Evolutionary conservation across 1,139 yeast genomes (phyloP).

Genomic region (Diutina catenulata): DNA sequence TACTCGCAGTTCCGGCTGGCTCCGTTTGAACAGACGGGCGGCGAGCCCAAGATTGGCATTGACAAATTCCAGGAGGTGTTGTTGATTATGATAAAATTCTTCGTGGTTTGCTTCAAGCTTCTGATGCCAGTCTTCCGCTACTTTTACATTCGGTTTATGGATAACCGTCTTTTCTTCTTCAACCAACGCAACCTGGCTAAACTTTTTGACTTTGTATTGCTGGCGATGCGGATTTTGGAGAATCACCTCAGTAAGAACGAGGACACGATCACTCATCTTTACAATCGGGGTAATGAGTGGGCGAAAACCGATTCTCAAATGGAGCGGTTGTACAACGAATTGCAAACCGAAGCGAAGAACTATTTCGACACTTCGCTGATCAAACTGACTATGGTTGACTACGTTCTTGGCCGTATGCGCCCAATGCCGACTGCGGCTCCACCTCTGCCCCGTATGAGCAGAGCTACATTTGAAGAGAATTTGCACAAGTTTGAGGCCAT

Average conservation of each 20-base stretch:
- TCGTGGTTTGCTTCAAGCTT: background rate
- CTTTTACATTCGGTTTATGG: background rate
- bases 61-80: slow-evolving; percentile 1
- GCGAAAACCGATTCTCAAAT: background rate
- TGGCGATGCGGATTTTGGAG: background rate
- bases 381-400: background rate
- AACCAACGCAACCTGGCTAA: background rate
- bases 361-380: background rate
- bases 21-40: background rate
- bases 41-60: background rate
- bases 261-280: background rate
- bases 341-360: background rate
- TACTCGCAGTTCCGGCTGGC: too few relatives aligned
- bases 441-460: background rate
- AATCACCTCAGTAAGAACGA: background rate
- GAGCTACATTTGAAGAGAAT: background rate
- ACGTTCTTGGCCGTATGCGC: background rate
- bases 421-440: background rate
- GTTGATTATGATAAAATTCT: background rate
- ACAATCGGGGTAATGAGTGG: background rate
- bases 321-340: background rate
- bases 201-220: background rate
- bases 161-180: background rate
- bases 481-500: background rate
- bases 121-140: slow-evolving; percentile 6